Evolutionary conservation across 495 filamentous ascomycete genomes (phyloP).

Genomic region (Xylaria flabelliformis): DNA sequence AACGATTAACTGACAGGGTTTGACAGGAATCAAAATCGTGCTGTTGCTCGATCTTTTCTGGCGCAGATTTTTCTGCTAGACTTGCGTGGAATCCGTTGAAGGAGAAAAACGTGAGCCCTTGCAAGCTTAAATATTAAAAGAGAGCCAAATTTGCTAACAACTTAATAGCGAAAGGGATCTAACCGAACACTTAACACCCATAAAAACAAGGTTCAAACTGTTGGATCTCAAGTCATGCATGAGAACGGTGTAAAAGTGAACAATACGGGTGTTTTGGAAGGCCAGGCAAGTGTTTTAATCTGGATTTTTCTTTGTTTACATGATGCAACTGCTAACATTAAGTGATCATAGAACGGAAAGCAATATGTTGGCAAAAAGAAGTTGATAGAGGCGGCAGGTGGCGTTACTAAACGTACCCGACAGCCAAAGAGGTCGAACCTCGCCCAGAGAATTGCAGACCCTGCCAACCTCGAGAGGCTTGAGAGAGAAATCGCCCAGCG

Average conservation of each 20-base stretch:
- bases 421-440: neutral
- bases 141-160: neutral
- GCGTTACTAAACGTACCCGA: neutral
- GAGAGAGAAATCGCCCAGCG: neutral
- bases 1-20: neutral
- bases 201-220: neutral
- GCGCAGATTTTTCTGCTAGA: neutral
- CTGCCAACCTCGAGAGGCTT: neutral
- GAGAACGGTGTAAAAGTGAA: neutral
- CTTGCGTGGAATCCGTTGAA: constrained; percentile 15
- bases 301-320: neutral
- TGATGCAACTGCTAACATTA: neutral
- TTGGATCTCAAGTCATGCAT: neutral
- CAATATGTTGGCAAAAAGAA: neutral
- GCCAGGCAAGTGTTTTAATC: neutral
- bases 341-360: neutral
- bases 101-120: constrained; percentile 6
- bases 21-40: constrained; percentile 7
- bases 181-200: neutral
- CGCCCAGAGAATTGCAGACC: neutral
- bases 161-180: neutral
- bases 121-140: too few relatives aligned
- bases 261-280: neutral
- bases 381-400: neutral
- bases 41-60: neutral